A percentile compares a stretch with the other conserved stretches of the same genome.
Evolutionary conservation across 2,329 filamentous ascomycete species (phyloP).

Genomic region (Ophiostoma fasciatum): DNA sequence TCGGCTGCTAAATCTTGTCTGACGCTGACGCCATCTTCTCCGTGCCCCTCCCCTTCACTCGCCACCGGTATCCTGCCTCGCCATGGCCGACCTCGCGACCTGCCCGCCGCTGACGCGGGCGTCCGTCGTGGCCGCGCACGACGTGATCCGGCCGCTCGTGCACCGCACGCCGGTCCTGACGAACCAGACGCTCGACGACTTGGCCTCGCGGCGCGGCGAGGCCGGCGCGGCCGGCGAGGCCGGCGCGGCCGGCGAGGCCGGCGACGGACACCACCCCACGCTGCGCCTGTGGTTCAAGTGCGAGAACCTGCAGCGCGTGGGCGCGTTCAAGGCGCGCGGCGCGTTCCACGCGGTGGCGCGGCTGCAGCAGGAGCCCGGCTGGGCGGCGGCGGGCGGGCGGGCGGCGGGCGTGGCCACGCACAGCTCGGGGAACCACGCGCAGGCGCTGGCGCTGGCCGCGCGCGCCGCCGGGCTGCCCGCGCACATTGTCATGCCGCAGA

Average conservation of each 20-base stretch:
- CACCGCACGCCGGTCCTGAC: slow-evolving; percentile 77
- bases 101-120: slow-evolving; percentile 53
- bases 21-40: background rate
- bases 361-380: slow-evolving; percentile 46
- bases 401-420: slow-evolving; percentile 73
- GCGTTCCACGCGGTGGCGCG: slow-evolving; percentile 74
- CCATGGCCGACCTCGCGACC: slow-evolving; percentile 39
- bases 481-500: slow-evolving; percentile 85
- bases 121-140: slow-evolving; percentile 58
- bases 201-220: slow-evolving; percentile 59
- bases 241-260: slow-evolving; percentile 18
- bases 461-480: slow-evolving; percentile 57
- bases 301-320: slow-evolving; percentile 81
- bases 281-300: slow-evolving; percentile 85
- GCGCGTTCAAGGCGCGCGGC: slow-evolving; percentile 84
- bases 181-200: slow-evolving; percentile 53
- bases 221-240: slow-evolving; percentile 9
- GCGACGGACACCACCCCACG: slow-evolving; percentile 48
- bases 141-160: slow-evolving; percentile 58
- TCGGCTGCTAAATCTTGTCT: too few relatives aligned
- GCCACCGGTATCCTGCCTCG: too few relatives aligned
- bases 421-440: slow-evolving; percentile 87
- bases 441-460: slow-evolving; percentile 79
- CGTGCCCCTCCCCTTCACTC: background rate
- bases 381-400: slow-evolving; percentile 42